Conservation (phyloP, 139 green algal genomes). For the Chlamydomonas incerta region DNA sequence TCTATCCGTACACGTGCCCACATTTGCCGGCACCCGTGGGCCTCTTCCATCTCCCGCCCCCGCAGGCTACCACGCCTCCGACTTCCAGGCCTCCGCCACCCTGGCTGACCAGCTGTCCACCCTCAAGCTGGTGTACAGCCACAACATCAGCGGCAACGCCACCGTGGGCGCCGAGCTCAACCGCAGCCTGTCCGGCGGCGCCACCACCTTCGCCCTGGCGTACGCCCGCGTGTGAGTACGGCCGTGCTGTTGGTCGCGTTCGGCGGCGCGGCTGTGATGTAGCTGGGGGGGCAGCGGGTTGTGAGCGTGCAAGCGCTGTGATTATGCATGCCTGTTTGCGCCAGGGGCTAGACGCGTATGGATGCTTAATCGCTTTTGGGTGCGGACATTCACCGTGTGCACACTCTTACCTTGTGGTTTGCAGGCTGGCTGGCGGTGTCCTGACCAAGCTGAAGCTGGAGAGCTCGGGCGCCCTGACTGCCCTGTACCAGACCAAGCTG, state of each 20-base stretch:
- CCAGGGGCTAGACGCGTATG: too few relatives aligned
- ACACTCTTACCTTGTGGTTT: background rate
- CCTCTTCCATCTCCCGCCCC: too few relatives aligned
- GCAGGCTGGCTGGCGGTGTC: background rate
- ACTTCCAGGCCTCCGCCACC: constrained; percentile 30
- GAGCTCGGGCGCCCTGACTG: constrained; percentile 11
- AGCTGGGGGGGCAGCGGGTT: too few relatives aligned
- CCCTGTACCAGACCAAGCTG: constrained; percentile 31
- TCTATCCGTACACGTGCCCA: too few relatives aligned
- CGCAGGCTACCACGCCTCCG: constrained; percentile 22
- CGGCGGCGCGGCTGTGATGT: too few relatives aligned
- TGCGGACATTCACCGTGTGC: too few relatives aligned
- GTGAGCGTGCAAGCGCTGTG: too few relatives aligned
- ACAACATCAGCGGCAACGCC: background rate
- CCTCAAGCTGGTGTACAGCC: constrained; percentile 30
- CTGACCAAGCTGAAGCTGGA: constrained; percentile 27
- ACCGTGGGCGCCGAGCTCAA: constrained; percentile 18
- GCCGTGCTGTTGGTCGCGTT: too few relatives aligned
- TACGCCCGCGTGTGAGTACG: background rate
- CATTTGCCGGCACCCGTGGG: too few relatives aligned
- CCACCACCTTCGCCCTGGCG: constrained; percentile 21
- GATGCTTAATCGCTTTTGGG: too few relatives aligned
- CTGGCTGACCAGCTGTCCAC: constrained; percentile 16
- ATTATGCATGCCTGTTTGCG: too few relatives aligned
- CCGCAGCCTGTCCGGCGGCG: background rate